Evolutionary conservation across 805 yeast genomes (phyloP).

Genomic region (Candida jianshihensis): DNA sequence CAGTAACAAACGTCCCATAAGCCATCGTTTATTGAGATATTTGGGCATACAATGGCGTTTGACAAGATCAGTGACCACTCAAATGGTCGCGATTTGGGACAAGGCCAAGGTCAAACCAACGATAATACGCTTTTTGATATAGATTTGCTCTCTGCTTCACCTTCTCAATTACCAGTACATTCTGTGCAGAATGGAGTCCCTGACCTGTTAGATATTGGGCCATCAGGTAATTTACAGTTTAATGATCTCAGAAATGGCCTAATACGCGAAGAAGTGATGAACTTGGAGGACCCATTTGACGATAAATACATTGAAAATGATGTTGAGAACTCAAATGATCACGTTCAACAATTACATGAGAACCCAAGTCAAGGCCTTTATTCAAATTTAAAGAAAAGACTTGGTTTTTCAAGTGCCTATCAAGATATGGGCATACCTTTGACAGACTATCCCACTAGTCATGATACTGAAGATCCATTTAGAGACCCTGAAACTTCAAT

Average conservation of each 20-base stretch:
- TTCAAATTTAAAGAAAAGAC: slow-evolving; percentile 15
- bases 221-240: slow-evolving; percentile 9
- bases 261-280: slow-evolving; percentile 27
- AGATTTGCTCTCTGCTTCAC: slow-evolving; percentile 25
- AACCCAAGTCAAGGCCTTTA: slow-evolving; percentile 7
- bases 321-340: slow-evolving; percentile 18
- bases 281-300: slow-evolving; percentile 26
- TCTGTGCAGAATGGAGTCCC: slow-evolving; percentile 1
- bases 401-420: slow-evolving; percentile 18
- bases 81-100: neutral
- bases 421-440: slow-evolving; percentile 23
- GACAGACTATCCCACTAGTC: slow-evolving; percentile 10
- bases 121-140: slow-evolving; percentile 32
- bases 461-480: slow-evolving; percentile 17
- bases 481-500: slow-evolving; percentile 16
- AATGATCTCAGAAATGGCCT: slow-evolving; percentile 19
- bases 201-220: slow-evolving; percentile 14
- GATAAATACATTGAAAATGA: slow-evolving; percentile 32
- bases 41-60: no score
- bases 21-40: no score
- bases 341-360: neutral
- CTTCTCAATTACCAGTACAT: slow-evolving; percentile 8
- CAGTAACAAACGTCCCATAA: no score
- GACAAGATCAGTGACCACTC: slow-evolving; percentile 1
- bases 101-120: no score